These are phyloP conservation scores for Pseudocercospora musae DNA, from an alignment of 2,329 filamentous ascomycete species.

Conservation along the genomic window DNA sequence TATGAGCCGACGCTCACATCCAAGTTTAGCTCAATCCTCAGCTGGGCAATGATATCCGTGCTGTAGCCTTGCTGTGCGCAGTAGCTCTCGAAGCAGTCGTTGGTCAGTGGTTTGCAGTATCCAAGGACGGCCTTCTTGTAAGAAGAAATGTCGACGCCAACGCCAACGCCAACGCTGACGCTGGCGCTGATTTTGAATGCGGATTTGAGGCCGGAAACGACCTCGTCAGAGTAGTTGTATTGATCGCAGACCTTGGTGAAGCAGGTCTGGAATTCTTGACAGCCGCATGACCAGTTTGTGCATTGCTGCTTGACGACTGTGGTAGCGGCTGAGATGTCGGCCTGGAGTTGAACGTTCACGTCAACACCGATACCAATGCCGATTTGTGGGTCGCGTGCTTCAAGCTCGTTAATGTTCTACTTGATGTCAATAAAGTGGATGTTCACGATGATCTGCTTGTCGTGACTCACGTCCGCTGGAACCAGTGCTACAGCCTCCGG, in stretches of 20 bases:
- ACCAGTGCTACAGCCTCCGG: background rate
- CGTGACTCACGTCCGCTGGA: background rate
- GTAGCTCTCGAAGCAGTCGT: background rate
- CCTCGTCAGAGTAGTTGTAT: background rate
- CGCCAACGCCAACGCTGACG: background rate
- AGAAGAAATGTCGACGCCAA: background rate
- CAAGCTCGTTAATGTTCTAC: background rate
- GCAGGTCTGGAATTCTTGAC: background rate
- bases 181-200: background rate
- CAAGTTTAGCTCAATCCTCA: background rate
- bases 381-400: background rate
- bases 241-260: background rate
- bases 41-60: background rate
- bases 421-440: background rate
- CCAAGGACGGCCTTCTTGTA: background rate
- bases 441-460: background rate
- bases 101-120: background rate
- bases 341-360: background rate
- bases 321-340: background rate
- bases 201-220: background rate
- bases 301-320: background rate
- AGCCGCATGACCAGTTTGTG: background rate
- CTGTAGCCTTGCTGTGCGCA: background rate
- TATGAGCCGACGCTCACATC: background rate
- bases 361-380: background rate